Conservation (phyloP, 163 green algal species). For the Volvox carteri region DNA sequence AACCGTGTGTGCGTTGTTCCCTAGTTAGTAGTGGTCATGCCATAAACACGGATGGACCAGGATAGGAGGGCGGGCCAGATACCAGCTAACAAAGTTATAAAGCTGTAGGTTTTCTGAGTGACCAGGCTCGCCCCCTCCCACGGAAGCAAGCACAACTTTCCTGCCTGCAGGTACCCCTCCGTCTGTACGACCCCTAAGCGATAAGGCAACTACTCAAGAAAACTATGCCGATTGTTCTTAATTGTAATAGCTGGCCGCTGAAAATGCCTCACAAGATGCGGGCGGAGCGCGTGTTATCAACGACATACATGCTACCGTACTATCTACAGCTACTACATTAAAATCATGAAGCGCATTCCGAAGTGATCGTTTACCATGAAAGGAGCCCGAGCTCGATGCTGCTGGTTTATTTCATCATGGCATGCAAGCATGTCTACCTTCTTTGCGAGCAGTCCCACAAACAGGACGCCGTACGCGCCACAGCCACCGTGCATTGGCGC, state of each 20-base stretch:
- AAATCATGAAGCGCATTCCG: background rate
- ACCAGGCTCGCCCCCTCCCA: too few species aligned
- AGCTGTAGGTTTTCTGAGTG: too few species aligned
- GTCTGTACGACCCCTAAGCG: too few species aligned
- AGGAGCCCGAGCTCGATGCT: background rate
- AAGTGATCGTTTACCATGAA: background rate
- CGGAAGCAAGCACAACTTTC: too few species aligned
- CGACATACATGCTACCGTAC: background rate
- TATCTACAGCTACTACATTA: background rate
- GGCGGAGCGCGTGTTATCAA: background rate
- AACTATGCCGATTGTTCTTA: too few species aligned
- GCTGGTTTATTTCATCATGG: too few species aligned
- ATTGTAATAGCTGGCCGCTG: background rate
- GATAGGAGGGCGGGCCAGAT: background rate
- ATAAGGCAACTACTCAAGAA: too few species aligned
- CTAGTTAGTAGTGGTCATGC: background rate
- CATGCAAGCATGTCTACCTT: background rate
- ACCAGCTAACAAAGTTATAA: background rate
- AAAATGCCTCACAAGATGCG: background rate
- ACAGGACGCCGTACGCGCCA: conserved; percentile 69
- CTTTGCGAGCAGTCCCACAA: conserved; percentile 69
- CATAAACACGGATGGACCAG: background rate
- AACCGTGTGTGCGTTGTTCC: background rate
- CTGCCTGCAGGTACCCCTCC: too few species aligned
- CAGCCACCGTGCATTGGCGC: conserved; percentile 84